Evolutionary conservation across 2,329 filamentous ascomycete genomes (phyloP).

Genomic region (Verticillium isaacii): DNA sequence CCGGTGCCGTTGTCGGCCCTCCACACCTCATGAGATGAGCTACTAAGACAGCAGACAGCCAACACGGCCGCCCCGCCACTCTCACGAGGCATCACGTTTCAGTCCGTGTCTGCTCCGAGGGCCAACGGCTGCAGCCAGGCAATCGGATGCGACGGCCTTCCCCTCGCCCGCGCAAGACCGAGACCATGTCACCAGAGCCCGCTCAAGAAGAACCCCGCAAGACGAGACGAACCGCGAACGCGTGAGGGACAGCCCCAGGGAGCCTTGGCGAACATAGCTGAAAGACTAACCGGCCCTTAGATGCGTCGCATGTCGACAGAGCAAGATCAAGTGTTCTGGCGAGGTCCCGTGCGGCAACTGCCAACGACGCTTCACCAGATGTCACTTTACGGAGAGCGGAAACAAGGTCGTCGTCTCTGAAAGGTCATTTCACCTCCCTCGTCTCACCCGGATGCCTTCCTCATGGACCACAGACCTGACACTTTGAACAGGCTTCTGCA

Average conservation of each 20-base stretch:
- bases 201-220: not conserved
- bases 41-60: not conserved
- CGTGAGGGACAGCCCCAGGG: not conserved
- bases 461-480: not conserved
- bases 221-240: constrained; percentile 1
- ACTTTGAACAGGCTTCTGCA: not conserved
- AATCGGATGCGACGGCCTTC: not conserved
- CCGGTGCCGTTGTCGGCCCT: not conserved
- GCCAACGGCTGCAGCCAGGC: not conserved
- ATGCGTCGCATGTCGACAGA: constrained; percentile 20
- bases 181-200: not conserved
- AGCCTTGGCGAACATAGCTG: not conserved
- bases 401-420: constrained; percentile 7
- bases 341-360: constrained; percentile 26
- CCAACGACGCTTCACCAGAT: constrained; percentile 23
- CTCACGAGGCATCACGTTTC: not conserved
- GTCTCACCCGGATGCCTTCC: not conserved
- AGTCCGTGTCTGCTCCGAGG: not conserved
- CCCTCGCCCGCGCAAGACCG: not conserved
- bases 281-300: not conserved
- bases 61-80: not conserved
- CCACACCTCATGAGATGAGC: not conserved
- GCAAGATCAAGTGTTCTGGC: constrained; percentile 29
- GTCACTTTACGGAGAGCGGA: constrained; percentile 22
- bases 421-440: constrained; percentile 4